Evolutionary conservation across 2,329 filamentous ascomycete species (phyloP).

Genomic region (Alternaria ventricosa): DNA sequence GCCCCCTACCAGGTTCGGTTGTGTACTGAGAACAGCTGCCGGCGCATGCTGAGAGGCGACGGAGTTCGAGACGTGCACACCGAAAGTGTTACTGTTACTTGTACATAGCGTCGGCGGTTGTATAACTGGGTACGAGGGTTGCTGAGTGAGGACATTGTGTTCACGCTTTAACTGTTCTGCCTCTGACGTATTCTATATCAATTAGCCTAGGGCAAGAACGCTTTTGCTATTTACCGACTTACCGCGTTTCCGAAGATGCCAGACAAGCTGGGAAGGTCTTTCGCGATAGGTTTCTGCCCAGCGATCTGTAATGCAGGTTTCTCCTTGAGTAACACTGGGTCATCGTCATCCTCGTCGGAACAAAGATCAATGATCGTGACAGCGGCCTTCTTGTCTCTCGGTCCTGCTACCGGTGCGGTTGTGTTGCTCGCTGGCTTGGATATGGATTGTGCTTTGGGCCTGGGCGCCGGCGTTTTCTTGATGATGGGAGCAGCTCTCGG

Average conservation of each 20-base stretch:
- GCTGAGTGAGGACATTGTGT: background rate
- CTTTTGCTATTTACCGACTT: background rate
- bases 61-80: background rate
- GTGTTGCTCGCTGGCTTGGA: background rate
- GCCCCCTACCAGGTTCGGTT: background rate
- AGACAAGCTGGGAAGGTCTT: background rate
- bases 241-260: background rate
- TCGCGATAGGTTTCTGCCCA: background rate
- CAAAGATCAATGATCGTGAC: constrained; percentile 11
- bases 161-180: background rate
- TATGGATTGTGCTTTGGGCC: background rate
- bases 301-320: background rate
- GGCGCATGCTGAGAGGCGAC: background rate
- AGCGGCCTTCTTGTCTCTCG: background rate
- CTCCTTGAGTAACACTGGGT: background rate
- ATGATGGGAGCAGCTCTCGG: background rate
- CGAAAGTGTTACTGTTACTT: background rate
- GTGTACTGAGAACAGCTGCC: background rate
- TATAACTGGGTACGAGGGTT: background rate
- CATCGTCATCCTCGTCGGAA: constrained; percentile 16
- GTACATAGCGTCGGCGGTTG: background rate
- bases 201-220: background rate
- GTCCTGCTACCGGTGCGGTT: background rate
- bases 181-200: background rate
- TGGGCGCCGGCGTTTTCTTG: background rate